phyloP scores from a whole-genome alignment of 495 filamentous ascomycete species.

The Penicillium ochrochloron region DNA sequence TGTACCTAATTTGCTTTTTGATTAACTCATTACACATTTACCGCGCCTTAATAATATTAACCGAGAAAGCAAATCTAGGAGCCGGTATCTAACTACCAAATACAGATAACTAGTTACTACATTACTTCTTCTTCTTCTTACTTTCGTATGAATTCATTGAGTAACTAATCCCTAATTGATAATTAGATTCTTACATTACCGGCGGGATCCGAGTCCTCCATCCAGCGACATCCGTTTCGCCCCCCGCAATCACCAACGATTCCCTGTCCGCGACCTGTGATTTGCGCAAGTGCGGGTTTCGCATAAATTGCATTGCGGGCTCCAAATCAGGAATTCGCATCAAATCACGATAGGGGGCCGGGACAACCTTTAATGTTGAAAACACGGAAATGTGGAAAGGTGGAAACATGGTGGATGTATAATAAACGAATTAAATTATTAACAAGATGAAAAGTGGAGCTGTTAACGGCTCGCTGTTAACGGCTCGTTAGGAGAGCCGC shows the following conservation, averaged over 20 bases:
- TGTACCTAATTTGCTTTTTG: background rate
- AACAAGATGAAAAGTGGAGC: slow-evolving; percentile 13
- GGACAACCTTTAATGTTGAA: background rate
- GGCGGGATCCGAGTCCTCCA: slow-evolving; percentile 22
- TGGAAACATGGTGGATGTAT: slow-evolving; percentile 22
- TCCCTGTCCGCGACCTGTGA: background rate
- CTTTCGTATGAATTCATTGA: too few species aligned
- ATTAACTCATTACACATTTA: background rate
- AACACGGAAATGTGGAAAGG: background rate
- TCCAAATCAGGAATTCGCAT: background rate
- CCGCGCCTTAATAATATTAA: background rate
- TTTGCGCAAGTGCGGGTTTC: slow-evolving; percentile 22
- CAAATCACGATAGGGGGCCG: slow-evolving; percentile 5
- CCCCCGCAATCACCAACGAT: background rate
- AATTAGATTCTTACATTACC: slow-evolving; percentile 5
- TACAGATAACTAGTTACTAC: too few species aligned
- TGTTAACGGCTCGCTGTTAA: slow-evolving; percentile 3
- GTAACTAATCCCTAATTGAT: background rate
- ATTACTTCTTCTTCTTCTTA: too few species aligned
- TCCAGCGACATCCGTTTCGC: background rate
- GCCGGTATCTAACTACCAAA: too few species aligned
- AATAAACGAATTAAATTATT: background rate
- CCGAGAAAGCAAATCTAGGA: too few species aligned
- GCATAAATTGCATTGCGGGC: slow-evolving; percentile 26
- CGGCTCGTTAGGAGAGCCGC: background rate